Conservation (phyloP, 106 monocot genomes). For the Allium fistulosum region DNA sequence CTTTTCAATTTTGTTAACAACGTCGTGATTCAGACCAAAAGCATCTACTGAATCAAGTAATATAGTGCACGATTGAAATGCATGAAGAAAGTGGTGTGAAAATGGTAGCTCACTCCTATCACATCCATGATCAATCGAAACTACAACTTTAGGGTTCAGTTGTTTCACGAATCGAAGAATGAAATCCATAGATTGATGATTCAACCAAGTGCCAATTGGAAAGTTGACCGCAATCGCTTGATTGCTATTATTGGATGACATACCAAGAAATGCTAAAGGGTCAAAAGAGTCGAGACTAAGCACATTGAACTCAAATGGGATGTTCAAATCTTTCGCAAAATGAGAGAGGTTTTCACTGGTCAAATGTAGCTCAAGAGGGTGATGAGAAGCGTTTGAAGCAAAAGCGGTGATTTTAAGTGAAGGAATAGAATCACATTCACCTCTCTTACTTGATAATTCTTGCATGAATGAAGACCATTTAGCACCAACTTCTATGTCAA, state of each 20-base stretch:
- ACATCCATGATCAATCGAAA: constrained; percentile 60
- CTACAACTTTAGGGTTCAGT: constrained; percentile 62
- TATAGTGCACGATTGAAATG: constrained; percentile 42
- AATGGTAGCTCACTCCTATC: constrained; percentile 66
- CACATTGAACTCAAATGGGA: constrained; percentile 70
- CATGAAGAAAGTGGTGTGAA: constrained; percentile 54
- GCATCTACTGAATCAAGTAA: constrained; percentile 91
- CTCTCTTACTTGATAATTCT: constrained; percentile 63
- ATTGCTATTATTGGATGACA: constrained; percentile 8
- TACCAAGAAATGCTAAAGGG: constrained; percentile 22
- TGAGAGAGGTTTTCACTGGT: constrained; percentile 66
- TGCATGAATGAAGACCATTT: constrained; percentile 92
- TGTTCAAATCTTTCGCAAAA: constrained; percentile 56
- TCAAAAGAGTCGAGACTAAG: constrained; percentile 58
- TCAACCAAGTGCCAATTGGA: constrained; percentile 26
- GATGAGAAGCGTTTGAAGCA: constrained; percentile 39
- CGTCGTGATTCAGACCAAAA: constrained; percentile 40
- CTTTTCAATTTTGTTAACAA: constrained; percentile 57
- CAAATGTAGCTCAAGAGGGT: constrained; percentile 69
- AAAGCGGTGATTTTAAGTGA: constrained; percentile 70
- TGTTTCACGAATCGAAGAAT: constrained; percentile 68
- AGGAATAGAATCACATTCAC: constrained; percentile 8
- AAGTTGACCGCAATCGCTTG: constrained; percentile 80
- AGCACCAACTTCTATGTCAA: constrained; percentile 80
- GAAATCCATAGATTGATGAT: constrained; percentile 15